phyloP scores from a whole-genome alignment of 768 basidiomycete species.

The Amanita exitialis region DNA sequence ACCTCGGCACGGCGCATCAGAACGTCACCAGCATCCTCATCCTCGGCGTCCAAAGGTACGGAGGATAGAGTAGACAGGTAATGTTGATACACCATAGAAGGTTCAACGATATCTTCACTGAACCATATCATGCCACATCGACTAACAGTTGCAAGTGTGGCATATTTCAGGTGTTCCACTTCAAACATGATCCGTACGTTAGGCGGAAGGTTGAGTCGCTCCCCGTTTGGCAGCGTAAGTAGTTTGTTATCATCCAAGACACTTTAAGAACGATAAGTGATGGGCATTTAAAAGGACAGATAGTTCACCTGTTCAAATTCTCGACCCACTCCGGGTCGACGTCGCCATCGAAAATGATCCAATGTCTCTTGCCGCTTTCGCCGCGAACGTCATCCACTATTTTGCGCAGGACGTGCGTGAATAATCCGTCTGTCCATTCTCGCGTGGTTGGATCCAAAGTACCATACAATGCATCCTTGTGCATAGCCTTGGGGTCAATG shows the following conservation, averaged over 20 bases:
- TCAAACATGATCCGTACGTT: constrained; percentile 99
- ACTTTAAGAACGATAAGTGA: constrained; percentile 33
- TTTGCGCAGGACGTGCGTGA: constrained; percentile 95
- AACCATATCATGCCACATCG: constrained; percentile 99
- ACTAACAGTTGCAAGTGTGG: constrained; percentile 96
- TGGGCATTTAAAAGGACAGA: not conserved
- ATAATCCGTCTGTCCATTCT: constrained; percentile 98
- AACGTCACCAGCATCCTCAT: constrained; percentile 64
- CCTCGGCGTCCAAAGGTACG: constrained; percentile 78
- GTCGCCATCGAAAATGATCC: constrained; percentile 99
- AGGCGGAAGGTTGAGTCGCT: constrained; percentile 91
- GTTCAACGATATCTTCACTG: constrained; percentile 90
- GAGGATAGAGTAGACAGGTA: constrained; percentile 73
- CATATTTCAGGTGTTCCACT: constrained; percentile 95
- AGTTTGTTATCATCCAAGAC: constrained; percentile 98
- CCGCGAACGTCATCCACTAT: constrained; percentile 98
- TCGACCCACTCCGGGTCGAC: constrained; percentile 99
- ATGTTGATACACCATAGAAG: constrained; percentile 84
- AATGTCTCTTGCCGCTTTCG: constrained; percentile 92
- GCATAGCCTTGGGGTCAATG: constrained; percentile 98
- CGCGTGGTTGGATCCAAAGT: constrained; percentile 95
- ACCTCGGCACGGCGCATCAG: constrained; percentile 51
- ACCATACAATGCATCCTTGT: constrained; percentile 96
- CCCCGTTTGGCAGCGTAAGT: constrained; percentile 93
- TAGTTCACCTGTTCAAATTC: constrained; percentile 85